Base-by-base conservation (phyloP, 257 asterid species). In the Plantago elongata region DNA sequence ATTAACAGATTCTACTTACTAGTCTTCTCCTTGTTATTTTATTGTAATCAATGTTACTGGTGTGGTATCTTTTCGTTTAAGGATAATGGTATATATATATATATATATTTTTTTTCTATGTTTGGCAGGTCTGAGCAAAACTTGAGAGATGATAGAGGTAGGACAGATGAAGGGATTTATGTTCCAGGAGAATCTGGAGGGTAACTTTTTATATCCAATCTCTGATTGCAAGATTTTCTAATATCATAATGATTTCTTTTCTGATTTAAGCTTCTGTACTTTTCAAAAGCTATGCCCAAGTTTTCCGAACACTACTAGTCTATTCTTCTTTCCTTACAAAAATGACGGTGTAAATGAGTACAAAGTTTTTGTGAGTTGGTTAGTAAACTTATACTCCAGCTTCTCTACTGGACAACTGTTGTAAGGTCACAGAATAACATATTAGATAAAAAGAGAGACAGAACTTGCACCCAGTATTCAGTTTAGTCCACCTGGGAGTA, bases 141-240 rank as follows among this genome's bases (percentile, higher is more conserved):
- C n/a, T 51, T 67, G 61, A 60, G 72, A 43, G 72, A 67, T 14
- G 40, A 67, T 5, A 59, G 66, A 60, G 45, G 40, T 38, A 62
- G 38, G 18, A 51, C 64, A 18, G 18, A 55, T 11, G n/a, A 10
- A n/a, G 63, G 58, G 57, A 57, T 45, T 40, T 13, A 72, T 27
- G 50, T 67, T 22, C 72, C 72, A 9, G 45, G 34, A 18, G 27
- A 22, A 22, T 67, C 59, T 42, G 47, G 77, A 54, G 77, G 82
- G 82, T 77, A 74, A 37, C 27, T 52, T n/a, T 54, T 47, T 16
- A 62, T 61, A 7, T 43, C 22, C 15, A 37, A 51, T 38, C 51
- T 13, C 60, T 43, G 45, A 14, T 57, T 8, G 34, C 13, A 22
- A 12, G 10, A 11, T 14, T 51, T 68, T 67, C 11, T 22, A 57